Conservation (phyloP, 345 rosid species). For the Gossypium arboreum region DNA sequence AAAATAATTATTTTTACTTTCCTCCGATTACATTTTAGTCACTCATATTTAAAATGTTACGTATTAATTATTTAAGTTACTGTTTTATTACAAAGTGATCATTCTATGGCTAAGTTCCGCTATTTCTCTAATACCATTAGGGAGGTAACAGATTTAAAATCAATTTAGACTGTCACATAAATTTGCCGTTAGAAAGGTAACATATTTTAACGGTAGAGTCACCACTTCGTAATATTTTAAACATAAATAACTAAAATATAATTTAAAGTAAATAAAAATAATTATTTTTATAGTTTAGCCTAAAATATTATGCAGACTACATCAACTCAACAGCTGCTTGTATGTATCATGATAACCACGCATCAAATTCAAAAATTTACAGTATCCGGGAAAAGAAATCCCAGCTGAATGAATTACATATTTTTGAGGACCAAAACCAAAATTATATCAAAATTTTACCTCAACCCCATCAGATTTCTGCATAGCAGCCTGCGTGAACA, state of each 20-base stretch:
- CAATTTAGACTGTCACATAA: no score
- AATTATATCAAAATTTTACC: not conserved
- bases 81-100: no score
- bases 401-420: not conserved
- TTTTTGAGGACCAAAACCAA: not conserved
- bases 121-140: accelerated
- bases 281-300: no score
- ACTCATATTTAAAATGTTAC: accelerated
- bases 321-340: no score
- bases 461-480: slow-evolving; percentile 23
- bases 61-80: no score
- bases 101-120: accelerated
- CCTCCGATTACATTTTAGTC: accelerated
- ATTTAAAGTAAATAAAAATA: accelerated
- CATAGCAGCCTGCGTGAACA: slow-evolving; percentile 57
- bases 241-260: accelerated
- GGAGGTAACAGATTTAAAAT: no score
- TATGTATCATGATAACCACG: not conserved
- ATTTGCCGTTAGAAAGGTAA: accelerated
- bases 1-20: accelerated
- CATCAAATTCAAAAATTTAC: not conserved
- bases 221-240: accelerated
- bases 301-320: no score
- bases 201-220: accelerated
- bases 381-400: not conserved